Percentiles rank a stretch among this genome's conserved stretches.
These are phyloP conservation scores for Quercus aquifolioides DNA, from an alignment of 306 rosid species.

Conservation along the genomic window DNA sequence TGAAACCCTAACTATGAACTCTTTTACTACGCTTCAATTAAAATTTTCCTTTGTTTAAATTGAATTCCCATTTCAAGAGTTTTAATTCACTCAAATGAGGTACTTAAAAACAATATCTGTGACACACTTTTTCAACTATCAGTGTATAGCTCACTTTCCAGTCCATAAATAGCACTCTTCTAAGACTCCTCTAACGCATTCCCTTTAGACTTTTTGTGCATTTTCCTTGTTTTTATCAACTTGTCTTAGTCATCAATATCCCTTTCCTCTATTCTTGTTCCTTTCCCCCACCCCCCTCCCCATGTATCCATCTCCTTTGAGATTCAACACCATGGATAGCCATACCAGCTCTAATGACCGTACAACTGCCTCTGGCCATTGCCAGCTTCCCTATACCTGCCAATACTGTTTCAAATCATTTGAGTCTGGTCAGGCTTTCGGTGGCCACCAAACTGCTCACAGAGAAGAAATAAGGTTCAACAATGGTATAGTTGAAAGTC, in stretches of 20 bases:
- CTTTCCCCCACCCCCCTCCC: too few relatives aligned
- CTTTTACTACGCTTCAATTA: too few relatives aligned
- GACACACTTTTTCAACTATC: too few relatives aligned
- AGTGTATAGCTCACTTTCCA: neutral
- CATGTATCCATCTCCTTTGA: neutral
- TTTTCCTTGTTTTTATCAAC: neutral
- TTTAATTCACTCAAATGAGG: too few relatives aligned
- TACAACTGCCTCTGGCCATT: neutral
- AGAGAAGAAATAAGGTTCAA: neutral
- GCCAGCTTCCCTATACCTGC: neutral
- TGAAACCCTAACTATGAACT: too few relatives aligned
- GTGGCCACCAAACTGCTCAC: slow-evolving; percentile 14
- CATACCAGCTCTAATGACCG: neutral
- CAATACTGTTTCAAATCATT: neutral
- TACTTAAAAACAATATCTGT: too few relatives aligned
- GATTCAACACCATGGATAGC: too few relatives aligned
- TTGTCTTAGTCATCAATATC: neutral
- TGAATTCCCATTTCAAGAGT: too few relatives aligned
- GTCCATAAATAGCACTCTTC: neutral
- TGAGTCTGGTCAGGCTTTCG: slow-evolving; percentile 3
- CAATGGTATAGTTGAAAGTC: too few relatives aligned
- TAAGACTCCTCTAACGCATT: neutral
- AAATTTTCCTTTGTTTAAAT: too few relatives aligned
- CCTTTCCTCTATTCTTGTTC: too few relatives aligned
- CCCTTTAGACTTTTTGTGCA: neutral